Conservation (phyloP, 2,329 filamentous ascomycete species). For the Cladosporium colombiae region DNA sequence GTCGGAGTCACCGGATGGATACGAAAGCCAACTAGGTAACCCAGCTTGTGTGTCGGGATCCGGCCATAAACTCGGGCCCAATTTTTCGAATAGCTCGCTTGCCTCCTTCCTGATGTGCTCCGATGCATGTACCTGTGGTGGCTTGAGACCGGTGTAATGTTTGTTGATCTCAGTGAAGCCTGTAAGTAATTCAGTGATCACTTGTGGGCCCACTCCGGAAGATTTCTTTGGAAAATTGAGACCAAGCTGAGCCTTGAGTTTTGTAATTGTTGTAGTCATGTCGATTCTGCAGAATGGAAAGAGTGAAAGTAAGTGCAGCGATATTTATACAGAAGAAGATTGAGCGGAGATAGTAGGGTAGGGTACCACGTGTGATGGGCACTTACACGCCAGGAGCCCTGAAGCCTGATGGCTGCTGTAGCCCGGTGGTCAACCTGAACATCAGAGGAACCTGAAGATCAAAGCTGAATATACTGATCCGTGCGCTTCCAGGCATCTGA, state of each 20-base stretch:
- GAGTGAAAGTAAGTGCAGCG: neutral
- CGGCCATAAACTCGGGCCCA: constrained; percentile 7
- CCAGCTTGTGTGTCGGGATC: neutral
- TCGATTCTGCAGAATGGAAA: neutral
- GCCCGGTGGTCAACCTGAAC: neutral
- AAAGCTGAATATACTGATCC: neutral
- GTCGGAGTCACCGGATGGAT: neutral
- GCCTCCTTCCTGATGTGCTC: neutral
- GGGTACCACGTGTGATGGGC: neutral
- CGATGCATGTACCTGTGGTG: neutral
- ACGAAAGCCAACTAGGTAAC: neutral
- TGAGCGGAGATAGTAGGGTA: neutral
- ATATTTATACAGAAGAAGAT: neutral
- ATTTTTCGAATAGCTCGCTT: neutral
- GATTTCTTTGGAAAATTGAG: neutral
- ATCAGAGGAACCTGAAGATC: neutral
- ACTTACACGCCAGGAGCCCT: neutral
- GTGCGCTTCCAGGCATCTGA: neutral
- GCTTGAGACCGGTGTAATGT: neutral
- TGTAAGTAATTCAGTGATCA: neutral
- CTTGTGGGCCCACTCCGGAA: neutral
- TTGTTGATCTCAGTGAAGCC: neutral
- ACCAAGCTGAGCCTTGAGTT: neutral
- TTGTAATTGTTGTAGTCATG: neutral
- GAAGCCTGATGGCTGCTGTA: neutral